A percentile compares a stretch with the other conserved stretches of the same genome.
Evolutionary conservation across 345 rosid species (phyloP).

Genomic region (Microthlaspi erraticum): DNA sequence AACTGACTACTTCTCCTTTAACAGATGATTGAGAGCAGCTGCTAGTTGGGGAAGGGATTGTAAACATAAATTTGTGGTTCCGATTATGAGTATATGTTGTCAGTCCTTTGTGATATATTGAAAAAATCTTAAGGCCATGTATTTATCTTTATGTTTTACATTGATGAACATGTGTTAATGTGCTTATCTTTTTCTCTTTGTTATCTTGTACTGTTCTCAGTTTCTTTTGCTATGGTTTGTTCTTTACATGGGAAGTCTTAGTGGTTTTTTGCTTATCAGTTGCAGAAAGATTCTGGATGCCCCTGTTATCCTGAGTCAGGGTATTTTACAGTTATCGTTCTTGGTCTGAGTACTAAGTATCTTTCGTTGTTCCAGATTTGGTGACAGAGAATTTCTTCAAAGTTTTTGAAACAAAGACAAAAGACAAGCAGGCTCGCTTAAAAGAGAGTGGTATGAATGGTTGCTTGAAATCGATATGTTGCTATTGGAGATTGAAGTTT

Average conservation of each 20-base stretch:
- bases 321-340: conserved; percentile 1
- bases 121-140: conserved; percentile 3
- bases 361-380: conserved; percentile 61
- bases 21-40: conserved; percentile 61
- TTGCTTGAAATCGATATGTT: background rate
- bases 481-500: conserved; percentile 26
- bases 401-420: conserved; percentile 81
- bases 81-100: conserved; percentile 45
- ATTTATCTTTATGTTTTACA: conserved; percentile 19
- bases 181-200: background rate
- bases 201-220: conserved; percentile 1
- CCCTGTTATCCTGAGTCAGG: conserved; percentile 9
- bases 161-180: background rate
- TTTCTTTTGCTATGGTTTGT: conserved; percentile 6
- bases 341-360: conserved; percentile 37
- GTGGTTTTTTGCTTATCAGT: conserved; percentile 10
- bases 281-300: conserved; percentile 12
- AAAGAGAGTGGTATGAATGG: conserved; percentile 74
- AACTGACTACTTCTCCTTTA: conserved; percentile 55
- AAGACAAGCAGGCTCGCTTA: conserved; percentile 74
- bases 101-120: conserved; percentile 38
- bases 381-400: conserved; percentile 66
- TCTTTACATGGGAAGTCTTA: conserved; percentile 19
- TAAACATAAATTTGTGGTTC: conserved; percentile 47
- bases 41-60: conserved; percentile 53